These are phyloP conservation scores for Colletotrichum abscissum DNA, from an alignment of 2,329 filamentous ascomycete species.

Conservation along the genomic window DNA sequence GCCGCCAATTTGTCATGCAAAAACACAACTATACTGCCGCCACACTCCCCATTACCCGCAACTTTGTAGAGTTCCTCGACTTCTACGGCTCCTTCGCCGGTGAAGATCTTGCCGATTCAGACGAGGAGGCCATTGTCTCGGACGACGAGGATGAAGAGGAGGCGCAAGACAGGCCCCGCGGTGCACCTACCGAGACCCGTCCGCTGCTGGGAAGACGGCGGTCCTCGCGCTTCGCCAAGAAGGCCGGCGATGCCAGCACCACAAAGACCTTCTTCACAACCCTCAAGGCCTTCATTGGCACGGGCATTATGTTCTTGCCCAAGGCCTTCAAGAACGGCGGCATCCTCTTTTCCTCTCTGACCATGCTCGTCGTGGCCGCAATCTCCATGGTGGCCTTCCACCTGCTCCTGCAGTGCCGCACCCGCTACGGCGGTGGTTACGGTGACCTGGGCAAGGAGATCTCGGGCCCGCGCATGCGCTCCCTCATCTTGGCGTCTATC, in stretches of 20 bases:
- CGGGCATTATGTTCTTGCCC: constrained; percentile 84
- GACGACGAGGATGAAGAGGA: constrained; percentile 55
- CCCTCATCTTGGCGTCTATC: constrained; percentile 76
- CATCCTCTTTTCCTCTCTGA: constrained; percentile 78
- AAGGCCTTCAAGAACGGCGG: constrained; percentile 85
- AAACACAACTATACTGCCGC: constrained; percentile 40
- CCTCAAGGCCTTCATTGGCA: constrained; percentile 82
- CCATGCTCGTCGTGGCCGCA: constrained; percentile 72
- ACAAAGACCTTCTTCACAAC: constrained; percentile 82
- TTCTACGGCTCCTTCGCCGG: constrained; percentile 83
- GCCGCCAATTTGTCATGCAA: constrained; percentile 58
- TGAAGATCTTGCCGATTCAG: constrained; percentile 71
- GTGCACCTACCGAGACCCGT: constrained; percentile 59
- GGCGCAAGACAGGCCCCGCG: constrained; percentile 38
- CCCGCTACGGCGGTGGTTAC: constrained; percentile 75
- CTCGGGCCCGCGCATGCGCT: constrained; percentile 70
- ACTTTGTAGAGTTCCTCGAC: constrained; percentile 81
- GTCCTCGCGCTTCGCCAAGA: constrained; percentile 54
- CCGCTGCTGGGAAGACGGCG: constrained; percentile 70
- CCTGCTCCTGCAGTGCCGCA: constrained; percentile 75
- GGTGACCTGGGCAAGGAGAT: constrained; percentile 78
- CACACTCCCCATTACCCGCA: constrained; percentile 68
- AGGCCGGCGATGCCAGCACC: constrained; percentile 72
- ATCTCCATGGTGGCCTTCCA: constrained; percentile 79
- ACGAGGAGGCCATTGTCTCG: constrained; percentile 69